Base-by-base conservation (phyloP, 768 basidiomycete species). In the Tulasnella sp. region DNA sequence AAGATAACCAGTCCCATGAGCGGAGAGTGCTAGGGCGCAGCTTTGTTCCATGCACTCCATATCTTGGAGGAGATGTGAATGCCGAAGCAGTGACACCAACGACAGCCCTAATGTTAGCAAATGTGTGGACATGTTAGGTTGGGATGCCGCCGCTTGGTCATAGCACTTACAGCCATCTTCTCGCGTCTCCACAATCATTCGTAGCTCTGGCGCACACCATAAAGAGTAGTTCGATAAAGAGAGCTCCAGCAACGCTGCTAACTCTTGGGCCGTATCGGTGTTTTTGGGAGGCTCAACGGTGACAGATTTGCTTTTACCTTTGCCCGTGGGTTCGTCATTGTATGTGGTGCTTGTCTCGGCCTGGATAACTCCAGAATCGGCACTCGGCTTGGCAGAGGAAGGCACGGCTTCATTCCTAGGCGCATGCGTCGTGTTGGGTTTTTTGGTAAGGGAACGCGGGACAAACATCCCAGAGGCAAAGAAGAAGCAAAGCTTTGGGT, bases 171-270 rank as follows among this genome's bases (percentile, higher is more conserved):
- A 85, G 61, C 76, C 76, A 42, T 76, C 71, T 7, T 70, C 66
- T 50, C 68, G 73, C 62, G 66, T 68, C 53, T 80, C 79, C 12
- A 83, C 69, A 29, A 71, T 74, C 53, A 74, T 69, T 24, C 79
- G 71, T 9, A 86, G 66, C 52, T 81, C 80, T 0, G 76, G 69
- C 64, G 86, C 78, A 2, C 69, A 66, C 86, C 85, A 90, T 8
- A 88, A 67, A 7, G 76, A 74, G 68, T 87, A 79, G 65, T 87
- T 79, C 3, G 86, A 85, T n/a, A 91, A 70, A 0, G 85, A 76
- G 2, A 89, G 76, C 1, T 66, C 71, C 21, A 83, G 63, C 31
- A 87, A 71, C 9, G 68, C 68, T 2, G 75, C 75, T 49, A 77
- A 74, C 62, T 83, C 82, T 19, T 41, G 54, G 38, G 38, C 42